A percentile compares a stretch with the other conserved stretches of the same genome.
These are phyloP conservation scores for Aspergillus sergii DNA, from an alignment of 2,329 filamentous ascomycete genomes.

Conservation along the genomic window DNA sequence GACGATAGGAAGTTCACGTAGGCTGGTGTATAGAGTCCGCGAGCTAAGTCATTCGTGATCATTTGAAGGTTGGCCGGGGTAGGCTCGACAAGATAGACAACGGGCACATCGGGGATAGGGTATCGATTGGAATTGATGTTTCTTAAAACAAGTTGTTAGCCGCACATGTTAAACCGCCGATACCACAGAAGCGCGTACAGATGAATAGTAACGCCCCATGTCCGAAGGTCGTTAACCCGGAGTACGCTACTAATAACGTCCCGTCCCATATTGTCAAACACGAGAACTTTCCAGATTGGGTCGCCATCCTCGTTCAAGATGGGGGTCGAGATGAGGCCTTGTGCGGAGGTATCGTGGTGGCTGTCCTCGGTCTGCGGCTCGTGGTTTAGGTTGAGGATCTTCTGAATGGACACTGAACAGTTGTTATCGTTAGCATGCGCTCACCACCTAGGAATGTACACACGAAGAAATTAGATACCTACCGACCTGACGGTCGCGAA, in stretches of 20 bases:
- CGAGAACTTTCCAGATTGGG: constrained; percentile 95
- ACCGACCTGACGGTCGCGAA: constrained; percentile 75
- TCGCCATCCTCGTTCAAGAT: constrained; percentile 85
- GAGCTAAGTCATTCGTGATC: constrained; percentile 83
- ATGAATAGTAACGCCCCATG: constrained; percentile 96
- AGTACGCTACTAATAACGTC: constrained; percentile 97
- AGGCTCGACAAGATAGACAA: constrained; percentile 94
- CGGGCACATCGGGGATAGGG: constrained; percentile 92
- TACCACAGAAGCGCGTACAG: constrained; percentile 59
- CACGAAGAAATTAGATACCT: constrained; percentile 34
- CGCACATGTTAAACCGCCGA: constrained; percentile 17
- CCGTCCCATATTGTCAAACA: constrained; percentile 88
- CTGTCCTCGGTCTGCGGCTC: constrained; percentile 58
- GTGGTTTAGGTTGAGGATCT: constrained; percentile 93
- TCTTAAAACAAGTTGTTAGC: constrained; percentile 48
- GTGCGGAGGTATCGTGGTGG: constrained; percentile 63
- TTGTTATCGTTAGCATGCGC: background rate
- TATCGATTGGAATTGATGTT: constrained; percentile 81
- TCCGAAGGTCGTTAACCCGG: constrained; percentile 86
- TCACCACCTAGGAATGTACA: background rate
- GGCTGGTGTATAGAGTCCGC: constrained; percentile 85
- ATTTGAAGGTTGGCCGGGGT: constrained; percentile 75
- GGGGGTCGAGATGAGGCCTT: constrained; percentile 69
- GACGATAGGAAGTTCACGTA: constrained; percentile 98
- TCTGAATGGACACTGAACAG: constrained; percentile 79